A percentile compares a stretch with the other conserved stretches of the same genome.
These are phyloP conservation scores for Ilyonectria destructans DNA, from an alignment of 2,329 filamentous ascomycete species.

Conservation along the genomic window DNA sequence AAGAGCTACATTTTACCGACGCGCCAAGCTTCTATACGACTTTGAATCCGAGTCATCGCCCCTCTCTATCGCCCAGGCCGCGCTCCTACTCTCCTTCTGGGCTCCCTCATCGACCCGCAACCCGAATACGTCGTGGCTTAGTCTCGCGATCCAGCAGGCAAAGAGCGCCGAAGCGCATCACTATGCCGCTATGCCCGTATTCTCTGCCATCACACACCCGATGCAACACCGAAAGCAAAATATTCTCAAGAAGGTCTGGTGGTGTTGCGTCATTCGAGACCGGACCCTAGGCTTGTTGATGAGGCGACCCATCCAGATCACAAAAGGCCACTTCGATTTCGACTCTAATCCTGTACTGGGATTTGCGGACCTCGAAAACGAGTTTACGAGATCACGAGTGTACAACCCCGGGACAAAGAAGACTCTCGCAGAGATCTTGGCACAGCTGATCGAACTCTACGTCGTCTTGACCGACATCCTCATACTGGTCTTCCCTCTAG, in stretches of 20 bases:
- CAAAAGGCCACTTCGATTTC: constrained; percentile 63
- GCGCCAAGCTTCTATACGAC: constrained; percentile 60
- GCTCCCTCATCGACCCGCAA: constrained; percentile 55
- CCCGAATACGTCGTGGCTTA: constrained; percentile 66
- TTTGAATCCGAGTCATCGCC: constrained; percentile 62
- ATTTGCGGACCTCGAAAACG: constrained; percentile 62
- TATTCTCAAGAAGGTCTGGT: constrained; percentile 68
- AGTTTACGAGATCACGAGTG: constrained; percentile 62
- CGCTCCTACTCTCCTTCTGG: constrained; percentile 63
- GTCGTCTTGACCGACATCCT: constrained; percentile 65
- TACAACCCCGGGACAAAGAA: constrained; percentile 64
- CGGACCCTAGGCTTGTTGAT: constrained; percentile 66
- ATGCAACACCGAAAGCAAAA: constrained; percentile 57
- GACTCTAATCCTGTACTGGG: constrained; percentile 56
- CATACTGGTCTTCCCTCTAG: constrained; percentile 61
- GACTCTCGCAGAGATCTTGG: constrained; percentile 61
- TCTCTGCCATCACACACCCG: constrained; percentile 49
- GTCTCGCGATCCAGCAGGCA: constrained; percentile 66
- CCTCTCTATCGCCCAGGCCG: constrained; percentile 59
- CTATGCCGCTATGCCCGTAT: constrained; percentile 55
- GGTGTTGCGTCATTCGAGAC: constrained; percentile 70
- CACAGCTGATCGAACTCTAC: constrained; percentile 63
- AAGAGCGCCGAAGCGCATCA: constrained; percentile 62
- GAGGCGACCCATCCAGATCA: constrained; percentile 67
- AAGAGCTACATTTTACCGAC: constrained; percentile 61